Percentiles rank a stretch among this genome's conserved stretches.
phyloP scores from a whole-genome alignment of 2,329 filamentous ascomycete species.

The Aciculosporium take region DNA sequence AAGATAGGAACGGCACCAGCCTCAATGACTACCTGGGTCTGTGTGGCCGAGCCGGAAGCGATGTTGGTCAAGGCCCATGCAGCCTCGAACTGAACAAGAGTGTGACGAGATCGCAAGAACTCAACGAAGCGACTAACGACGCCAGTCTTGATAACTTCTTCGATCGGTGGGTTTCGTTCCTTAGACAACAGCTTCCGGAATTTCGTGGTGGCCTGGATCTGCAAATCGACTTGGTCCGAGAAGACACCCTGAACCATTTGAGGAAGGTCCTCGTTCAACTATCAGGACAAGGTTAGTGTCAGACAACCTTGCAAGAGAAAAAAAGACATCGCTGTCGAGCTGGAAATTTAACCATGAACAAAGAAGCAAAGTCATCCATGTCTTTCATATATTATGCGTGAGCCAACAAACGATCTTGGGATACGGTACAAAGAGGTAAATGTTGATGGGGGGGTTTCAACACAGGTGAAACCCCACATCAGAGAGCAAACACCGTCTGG shows the following conservation, averaged over 20 bases:
- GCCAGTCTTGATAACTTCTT: constrained; percentile 97
- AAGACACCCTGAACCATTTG: constrained; percentile 98
- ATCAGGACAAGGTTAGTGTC: neutral
- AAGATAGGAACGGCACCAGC: constrained; percentile 97
- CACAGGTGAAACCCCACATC: constrained; percentile 19
- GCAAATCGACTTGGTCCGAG: constrained; percentile 94
- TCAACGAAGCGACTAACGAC: constrained; percentile 96
- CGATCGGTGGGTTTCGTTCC: constrained; percentile 96
- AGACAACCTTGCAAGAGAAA: too few species aligned
- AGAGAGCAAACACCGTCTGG: constrained; percentile 7
- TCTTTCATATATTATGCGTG: neutral
- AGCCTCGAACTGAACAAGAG: constrained; percentile 95
- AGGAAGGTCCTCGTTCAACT: constrained; percentile 96
- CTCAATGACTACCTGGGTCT: constrained; percentile 98
- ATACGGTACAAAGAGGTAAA: constrained; percentile 20
- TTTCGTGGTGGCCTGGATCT: constrained; percentile 95
- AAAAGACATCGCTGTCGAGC: neutral
- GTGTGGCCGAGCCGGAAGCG: constrained; percentile 87
- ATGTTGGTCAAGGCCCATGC: constrained; percentile 99
- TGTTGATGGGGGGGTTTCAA: too few species aligned
- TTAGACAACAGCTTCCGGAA: constrained; percentile 97
- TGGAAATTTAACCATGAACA: neutral
- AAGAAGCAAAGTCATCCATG: neutral
- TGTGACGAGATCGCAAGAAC: constrained; percentile 94
- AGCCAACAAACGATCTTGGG: neutral